Percentiles rank a stretch among this genome's conserved stretches.
These are phyloP conservation scores for Chlamydomonas schloesseri DNA, from an alignment of 139 green algal genomes.

Conservation along the genomic window DNA sequence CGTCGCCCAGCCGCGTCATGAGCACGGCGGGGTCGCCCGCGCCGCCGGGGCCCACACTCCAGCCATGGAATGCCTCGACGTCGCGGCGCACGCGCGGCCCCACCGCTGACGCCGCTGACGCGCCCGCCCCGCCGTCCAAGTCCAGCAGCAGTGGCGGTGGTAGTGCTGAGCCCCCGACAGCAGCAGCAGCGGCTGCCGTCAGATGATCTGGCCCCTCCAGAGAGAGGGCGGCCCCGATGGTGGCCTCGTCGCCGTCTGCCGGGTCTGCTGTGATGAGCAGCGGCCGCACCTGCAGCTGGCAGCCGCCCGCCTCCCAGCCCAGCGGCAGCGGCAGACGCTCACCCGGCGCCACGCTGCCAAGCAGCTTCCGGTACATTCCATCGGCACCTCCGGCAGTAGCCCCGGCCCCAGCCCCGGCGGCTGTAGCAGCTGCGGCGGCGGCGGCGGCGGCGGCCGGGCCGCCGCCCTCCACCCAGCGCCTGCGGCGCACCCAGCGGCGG, in stretches of 20 bases:
- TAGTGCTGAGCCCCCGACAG: no score
- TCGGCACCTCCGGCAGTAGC: not conserved
- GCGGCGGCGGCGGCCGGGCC: no score
- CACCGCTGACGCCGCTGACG: no score
- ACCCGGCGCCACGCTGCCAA: not conserved
- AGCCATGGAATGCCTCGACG: not conserved
- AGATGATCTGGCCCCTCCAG: no score
- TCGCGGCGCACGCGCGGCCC: not conserved
- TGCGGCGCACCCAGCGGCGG: slow-evolving; percentile 63
- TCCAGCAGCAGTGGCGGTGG: no score
- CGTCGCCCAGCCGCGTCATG: not conserved
- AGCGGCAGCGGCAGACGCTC: not conserved
- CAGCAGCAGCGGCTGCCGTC: no score
- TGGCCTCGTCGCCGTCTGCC: no score
- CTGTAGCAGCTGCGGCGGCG: not conserved
- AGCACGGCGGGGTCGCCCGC: not conserved
- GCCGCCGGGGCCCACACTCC: not conserved
- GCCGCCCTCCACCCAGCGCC: slow-evolving; percentile 7
- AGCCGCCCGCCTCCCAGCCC: not conserved
- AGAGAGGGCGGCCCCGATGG: no score
- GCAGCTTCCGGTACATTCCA: slow-evolving; percentile 58
- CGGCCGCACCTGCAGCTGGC: not conserved
- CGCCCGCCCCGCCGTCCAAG: no score
- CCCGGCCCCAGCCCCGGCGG: no score
- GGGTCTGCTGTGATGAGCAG: not conserved